Percentiles rank a stretch among this genome's conserved stretches.
phyloP scores from a whole-genome alignment of 2,329 filamentous ascomycete genomes.

The Beauveria scarabaeidicola region DNA sequence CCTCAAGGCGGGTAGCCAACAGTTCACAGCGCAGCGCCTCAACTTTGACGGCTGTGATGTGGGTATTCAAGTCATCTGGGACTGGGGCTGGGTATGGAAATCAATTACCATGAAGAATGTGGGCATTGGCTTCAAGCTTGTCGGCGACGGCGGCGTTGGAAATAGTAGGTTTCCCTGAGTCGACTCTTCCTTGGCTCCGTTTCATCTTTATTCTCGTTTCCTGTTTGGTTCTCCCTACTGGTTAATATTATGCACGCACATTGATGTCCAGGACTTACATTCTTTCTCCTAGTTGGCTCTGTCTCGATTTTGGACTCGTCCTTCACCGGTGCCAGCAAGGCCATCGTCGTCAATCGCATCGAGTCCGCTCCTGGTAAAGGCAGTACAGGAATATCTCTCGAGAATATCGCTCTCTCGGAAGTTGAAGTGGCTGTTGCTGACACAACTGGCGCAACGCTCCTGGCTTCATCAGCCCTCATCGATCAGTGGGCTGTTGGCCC shows the following conservation, averaged over 20 bases:
- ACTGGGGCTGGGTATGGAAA: slow-evolving; percentile 55
- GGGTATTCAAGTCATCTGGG: slow-evolving; percentile 57
- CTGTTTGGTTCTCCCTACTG: no score
- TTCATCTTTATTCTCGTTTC: no score
- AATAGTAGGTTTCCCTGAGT: neutral
- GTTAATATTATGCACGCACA: no score
- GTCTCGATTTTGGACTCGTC: slow-evolving; percentile 14
- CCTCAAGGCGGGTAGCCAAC: slow-evolving; percentile 41
- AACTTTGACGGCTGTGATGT: slow-evolving; percentile 55
- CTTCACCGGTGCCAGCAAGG: slow-evolving; percentile 14
- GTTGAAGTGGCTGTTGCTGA: slow-evolving; percentile 17
- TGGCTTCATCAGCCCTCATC: slow-evolving; percentile 3
- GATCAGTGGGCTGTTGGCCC: slow-evolving; percentile 15
- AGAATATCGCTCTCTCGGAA: slow-evolving; percentile 43
- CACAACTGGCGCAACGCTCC: slow-evolving; percentile 7
- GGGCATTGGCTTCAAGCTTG: neutral
- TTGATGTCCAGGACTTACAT: neutral
- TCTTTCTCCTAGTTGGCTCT: slow-evolving; percentile 8
- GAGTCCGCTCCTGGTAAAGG: neutral
- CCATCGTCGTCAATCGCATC: slow-evolving; percentile 1
- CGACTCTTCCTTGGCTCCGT: no score
- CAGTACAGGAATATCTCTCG: slow-evolving; percentile 35
- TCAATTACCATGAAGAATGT: neutral
- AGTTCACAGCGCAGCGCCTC: slow-evolving; percentile 60
- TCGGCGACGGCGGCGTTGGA: neutral